Evolutionary conservation across 768 basidiomycete species (phyloP).

Genomic region (Omphalotus guepiniiformis): DNA sequence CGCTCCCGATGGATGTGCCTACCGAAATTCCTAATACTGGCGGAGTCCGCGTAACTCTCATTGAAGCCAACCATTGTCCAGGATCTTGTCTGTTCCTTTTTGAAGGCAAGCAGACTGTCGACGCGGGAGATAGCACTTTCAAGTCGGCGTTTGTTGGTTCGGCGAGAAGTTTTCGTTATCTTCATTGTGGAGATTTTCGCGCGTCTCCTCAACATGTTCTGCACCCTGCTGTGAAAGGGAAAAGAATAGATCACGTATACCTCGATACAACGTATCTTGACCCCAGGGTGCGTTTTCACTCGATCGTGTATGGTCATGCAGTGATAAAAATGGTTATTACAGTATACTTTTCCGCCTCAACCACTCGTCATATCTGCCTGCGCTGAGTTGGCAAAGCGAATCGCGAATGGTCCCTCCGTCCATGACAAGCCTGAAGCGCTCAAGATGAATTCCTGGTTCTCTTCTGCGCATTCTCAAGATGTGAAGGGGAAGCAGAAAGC

Average conservation of each 20-base stretch:
- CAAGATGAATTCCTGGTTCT: slow-evolving; percentile 50
- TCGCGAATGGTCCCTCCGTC: slow-evolving; percentile 40
- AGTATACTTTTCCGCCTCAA: slow-evolving; percentile 93
- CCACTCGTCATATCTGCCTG: slow-evolving; percentile 93
- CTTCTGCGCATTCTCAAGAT: slow-evolving; percentile 1
- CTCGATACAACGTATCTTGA: slow-evolving; percentile 96
- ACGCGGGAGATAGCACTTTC: slow-evolving; percentile 82
- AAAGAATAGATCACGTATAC: slow-evolving; percentile 82
- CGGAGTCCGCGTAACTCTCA: slow-evolving; percentile 85
- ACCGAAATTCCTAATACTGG: slow-evolving; percentile 75
- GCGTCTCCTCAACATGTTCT: slow-evolving; percentile 85
- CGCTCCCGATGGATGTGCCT: slow-evolving; percentile 77
- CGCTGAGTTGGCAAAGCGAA: slow-evolving; percentile 67
- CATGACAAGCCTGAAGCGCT: slow-evolving; percentile 26
- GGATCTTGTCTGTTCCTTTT: slow-evolving; percentile 94
- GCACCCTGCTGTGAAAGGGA: slow-evolving; percentile 81
- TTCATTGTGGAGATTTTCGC: slow-evolving; percentile 94
- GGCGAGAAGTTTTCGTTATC: slow-evolving; percentile 69
- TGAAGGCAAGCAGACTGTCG: slow-evolving; percentile 84
- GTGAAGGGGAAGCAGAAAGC: slow-evolving; percentile 31
- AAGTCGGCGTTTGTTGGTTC: slow-evolving; percentile 71
- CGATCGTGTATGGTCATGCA: not conserved
- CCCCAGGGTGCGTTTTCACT: slow-evolving; percentile 51
- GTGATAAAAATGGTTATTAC: slow-evolving; percentile 7
- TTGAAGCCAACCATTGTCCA: slow-evolving; percentile 99